These are phyloP conservation scores for Fusarium verticillioides DNA, from an alignment of 2,329 filamentous ascomycete genomes.

Conservation along the genomic window DNA sequence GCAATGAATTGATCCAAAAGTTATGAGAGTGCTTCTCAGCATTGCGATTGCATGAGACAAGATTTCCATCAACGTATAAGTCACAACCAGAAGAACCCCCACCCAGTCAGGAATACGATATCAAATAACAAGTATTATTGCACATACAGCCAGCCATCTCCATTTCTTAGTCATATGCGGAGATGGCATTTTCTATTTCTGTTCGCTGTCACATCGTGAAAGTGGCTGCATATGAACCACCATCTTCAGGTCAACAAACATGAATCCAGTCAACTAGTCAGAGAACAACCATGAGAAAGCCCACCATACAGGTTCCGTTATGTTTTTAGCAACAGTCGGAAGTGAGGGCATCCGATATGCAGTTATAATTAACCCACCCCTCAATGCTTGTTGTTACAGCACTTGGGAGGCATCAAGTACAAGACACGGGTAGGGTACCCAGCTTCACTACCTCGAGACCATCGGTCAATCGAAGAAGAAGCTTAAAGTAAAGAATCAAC, in stretches of 20 bases:
- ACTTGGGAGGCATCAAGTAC: not conserved
- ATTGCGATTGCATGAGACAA: not conserved
- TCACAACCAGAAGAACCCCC: not conserved
- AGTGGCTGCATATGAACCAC: constrained; percentile 6
- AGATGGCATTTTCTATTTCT: constrained; percentile 37
- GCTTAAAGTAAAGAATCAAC: not conserved
- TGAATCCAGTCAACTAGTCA: not conserved
- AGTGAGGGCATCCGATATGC: not conserved
- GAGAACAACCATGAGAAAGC: not conserved
- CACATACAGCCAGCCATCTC: not conserved
- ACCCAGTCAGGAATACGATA: not conserved
- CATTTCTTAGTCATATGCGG: not conserved
- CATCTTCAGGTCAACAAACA: not conserved
- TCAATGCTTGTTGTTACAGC: not conserved
- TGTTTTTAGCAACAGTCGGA: not conserved
- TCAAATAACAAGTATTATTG: not conserved
- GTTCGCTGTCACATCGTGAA: constrained; percentile 9
- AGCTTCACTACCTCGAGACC: not conserved
- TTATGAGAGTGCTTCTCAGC: not conserved
- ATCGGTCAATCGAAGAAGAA: not conserved
- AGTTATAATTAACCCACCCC: not conserved
- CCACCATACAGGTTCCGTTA: not conserved
- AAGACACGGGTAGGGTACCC: constrained; percentile 9
- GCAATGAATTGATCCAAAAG: not conserved
- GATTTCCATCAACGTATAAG: not conserved